Evolutionary conservation across 768 basidiomycete species (phyloP), one percentile per base, ranked within the genome.

Genomic region (Serendipita indica): DNA sequence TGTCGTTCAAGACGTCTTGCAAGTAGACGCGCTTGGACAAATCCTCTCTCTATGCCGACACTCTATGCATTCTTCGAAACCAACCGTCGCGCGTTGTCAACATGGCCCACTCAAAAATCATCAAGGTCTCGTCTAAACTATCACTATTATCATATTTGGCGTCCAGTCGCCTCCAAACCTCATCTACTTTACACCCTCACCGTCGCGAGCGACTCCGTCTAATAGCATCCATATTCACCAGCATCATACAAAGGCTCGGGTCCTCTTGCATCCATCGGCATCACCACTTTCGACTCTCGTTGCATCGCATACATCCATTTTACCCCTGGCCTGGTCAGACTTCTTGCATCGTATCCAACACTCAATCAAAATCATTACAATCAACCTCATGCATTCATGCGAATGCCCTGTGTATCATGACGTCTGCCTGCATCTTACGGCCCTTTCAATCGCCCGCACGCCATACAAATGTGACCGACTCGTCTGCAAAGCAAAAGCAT

Each of bases 381-480:
- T 39, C n/a, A 12, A 39, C 35, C 35, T 12, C 41, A 43, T 43
- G 41, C 41, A 43, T 43, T 43, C 41, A 43, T 43, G 41, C 18
- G 41, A 43, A 43, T 43, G 41, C 41, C 41, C 41, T 43, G 41
- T 43, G 41, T 43, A 43, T 6, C 41, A 6, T n/a, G n/a, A n/a
- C n/a, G n/a, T n/a, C n/a, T n/a, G n/a, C n/a, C n/a, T n/a, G n/a
- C n/a, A n/a, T n/a, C n/a, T n/a, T n/a, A n/a, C n/a, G n/a, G n/a
- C n/a, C n/a, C n/a, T n/a, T n/a, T n/a, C n/a, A n/a, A n/a, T n/a
- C n/a, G n/a, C n/a, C n/a, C n/a, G n/a, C n/a, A n/a, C n/a, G n/a
- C n/a, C n/a, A n/a, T n/a, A n/a, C n/a, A n/a, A n/a, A n/a, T n/a
- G n/a, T n/a, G n/a, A n/a, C n/a, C n/a, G n/a, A n/a, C n/a, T n/a